phyloP scores from a whole-genome alignment of 768 basidiomycete genomes.

The Termitomyces bulborhizus region DNA sequence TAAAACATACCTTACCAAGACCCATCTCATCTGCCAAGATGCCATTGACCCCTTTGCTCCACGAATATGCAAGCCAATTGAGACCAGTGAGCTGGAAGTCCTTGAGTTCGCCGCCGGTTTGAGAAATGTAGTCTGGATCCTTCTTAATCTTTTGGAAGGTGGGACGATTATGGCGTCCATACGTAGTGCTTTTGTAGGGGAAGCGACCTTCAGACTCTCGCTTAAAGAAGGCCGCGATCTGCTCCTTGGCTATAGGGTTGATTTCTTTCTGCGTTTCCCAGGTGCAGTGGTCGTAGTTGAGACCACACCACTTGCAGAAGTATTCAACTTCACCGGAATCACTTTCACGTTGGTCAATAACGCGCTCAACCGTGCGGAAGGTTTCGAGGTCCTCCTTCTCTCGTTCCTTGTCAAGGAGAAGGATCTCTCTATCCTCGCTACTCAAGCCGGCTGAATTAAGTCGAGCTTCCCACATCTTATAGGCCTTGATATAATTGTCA shows the following conservation, averaged over 20 bases:
- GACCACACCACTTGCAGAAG: conserved; percentile 94
- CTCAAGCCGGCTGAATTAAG: conserved; percentile 61
- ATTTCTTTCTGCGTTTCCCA: conserved; percentile 89
- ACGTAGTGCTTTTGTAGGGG: conserved; percentile 76
- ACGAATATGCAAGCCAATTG: conserved; percentile 97
- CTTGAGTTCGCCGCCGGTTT: conserved; percentile 82
- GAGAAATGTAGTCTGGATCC: conserved; percentile 80
- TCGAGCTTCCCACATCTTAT: conserved; percentile 66
- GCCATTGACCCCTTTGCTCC: conserved; percentile 93
- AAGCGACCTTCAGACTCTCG: conserved; percentile 77
- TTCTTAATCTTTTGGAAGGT: conserved; percentile 75
- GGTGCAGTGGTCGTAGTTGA: conserved; percentile 92
- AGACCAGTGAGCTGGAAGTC: conserved; percentile 98
- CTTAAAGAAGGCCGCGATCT: conserved; percentile 72
- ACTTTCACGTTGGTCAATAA: conserved; percentile 73
- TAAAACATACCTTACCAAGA: conserved; percentile 72
- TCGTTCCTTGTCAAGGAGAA: conserved; percentile 86
- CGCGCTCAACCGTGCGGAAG: conserved; percentile 87
- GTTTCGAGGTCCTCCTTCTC: conserved; percentile 88
- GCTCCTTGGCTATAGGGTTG: conserved; percentile 65
- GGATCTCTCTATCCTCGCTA: conserved; percentile 84
- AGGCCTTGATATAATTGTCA: conserved; percentile 97
- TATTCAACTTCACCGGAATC: conserved; percentile 64
- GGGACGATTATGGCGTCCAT: conserved; percentile 65
- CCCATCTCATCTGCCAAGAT: conserved; percentile 99